phyloP scores from a whole-genome alignment of 2,329 filamentous ascomycete species.

The Fusarium sp. region DNA sequence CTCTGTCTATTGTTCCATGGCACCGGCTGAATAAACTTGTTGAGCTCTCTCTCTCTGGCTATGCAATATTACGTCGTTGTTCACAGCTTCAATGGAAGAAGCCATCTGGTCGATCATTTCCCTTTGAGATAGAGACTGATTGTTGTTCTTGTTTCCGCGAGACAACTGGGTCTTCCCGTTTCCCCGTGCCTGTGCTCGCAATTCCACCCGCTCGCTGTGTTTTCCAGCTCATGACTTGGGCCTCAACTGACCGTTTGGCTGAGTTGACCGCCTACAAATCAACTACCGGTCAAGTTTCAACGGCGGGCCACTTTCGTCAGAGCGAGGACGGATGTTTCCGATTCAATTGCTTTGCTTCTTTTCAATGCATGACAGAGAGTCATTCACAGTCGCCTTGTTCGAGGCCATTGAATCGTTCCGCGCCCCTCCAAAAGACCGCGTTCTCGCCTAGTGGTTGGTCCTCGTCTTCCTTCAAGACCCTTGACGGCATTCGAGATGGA shows the following conservation, averaged over 20 bases:
- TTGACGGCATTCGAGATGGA: constrained; percentile 9
- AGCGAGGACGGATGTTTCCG: constrained; percentile 17
- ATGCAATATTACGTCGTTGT: constrained; percentile 38
- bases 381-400: constrained; percentile 1
- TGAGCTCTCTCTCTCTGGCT: not conserved
- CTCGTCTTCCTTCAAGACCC: not conserved
- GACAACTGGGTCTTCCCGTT: constrained; percentile 26
- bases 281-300: not conserved
- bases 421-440: not conserved
- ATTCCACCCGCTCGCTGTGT: constrained; percentile 3
- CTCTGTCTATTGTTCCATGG: constrained; percentile 8
- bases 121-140: constrained; percentile 12
- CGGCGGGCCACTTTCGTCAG: constrained; percentile 12
- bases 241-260: constrained; percentile 29
- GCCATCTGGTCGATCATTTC: constrained; percentile 34
- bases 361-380: not conserved
- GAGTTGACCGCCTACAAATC: constrained; percentile 17
- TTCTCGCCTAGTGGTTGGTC: not conserved
- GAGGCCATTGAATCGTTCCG: constrained; percentile 3
- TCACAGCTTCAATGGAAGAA: constrained; percentile 6
- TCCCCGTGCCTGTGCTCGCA: constrained; percentile 23
- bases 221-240: constrained; percentile 14
- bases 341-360: not conserved
- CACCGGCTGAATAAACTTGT: constrained; percentile 16
- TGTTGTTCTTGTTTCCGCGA: constrained; percentile 23